Evolutionary conservation across 163 green algal species (phyloP).

Genomic region (Volvox carteri): DNA sequence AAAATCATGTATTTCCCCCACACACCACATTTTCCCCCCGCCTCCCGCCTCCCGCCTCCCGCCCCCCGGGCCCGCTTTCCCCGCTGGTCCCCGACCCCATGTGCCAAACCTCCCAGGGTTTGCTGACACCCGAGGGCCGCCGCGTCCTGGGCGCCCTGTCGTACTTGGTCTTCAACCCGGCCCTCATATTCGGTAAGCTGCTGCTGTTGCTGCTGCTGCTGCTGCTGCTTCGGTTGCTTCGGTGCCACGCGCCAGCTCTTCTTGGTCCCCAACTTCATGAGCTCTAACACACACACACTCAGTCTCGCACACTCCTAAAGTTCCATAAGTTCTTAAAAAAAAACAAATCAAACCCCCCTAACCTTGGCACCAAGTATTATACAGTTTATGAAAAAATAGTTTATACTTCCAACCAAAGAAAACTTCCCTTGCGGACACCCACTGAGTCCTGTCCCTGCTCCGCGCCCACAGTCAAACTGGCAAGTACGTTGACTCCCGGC

Average conservation of each 20-base stretch:
- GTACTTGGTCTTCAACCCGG: conserved; percentile 53
- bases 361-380: too few relatives aligned
- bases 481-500: conserved; percentile 17
- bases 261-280: too few relatives aligned
- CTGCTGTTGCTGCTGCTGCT: neutral
- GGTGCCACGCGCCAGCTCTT: too few relatives aligned
- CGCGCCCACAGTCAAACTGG: conserved; percentile 37
- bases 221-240: neutral
- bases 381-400: too few relatives aligned
- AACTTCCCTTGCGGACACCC: neutral
- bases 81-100: too few relatives aligned
- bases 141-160: conserved; percentile 33
- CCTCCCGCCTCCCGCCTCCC: neutral
- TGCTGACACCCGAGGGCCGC: conserved; percentile 34
- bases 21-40: neutral
- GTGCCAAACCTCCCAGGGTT: conserved; percentile 11
- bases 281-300: too few relatives aligned
- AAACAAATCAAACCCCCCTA: too few relatives aligned
- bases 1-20: too few relatives aligned
- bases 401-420: neutral
- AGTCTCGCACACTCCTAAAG: too few relatives aligned
- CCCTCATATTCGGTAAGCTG: conserved; percentile 35
- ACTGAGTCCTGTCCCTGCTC: neutral
- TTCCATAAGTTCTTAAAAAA: too few relatives aligned
- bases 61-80: neutral